Evolutionary conservation across 371 early-diverging fungal species (phyloP).

Genomic region (Syncephalastrum racemosum): DNA sequence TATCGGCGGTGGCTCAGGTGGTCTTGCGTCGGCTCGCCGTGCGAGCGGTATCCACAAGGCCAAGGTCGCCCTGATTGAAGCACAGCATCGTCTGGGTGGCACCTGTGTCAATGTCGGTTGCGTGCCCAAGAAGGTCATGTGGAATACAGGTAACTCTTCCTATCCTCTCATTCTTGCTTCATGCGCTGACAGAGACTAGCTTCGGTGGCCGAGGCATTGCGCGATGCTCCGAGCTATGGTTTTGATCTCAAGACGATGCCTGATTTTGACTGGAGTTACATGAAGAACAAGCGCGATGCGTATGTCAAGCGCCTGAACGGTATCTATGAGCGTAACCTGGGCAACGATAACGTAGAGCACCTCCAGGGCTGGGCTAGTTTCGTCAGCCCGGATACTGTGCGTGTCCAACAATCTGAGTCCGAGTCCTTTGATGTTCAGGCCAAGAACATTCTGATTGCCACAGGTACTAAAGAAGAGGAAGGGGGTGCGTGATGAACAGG

Average conservation of each 20-base stretch:
- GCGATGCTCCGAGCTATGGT: constrained; percentile 84
- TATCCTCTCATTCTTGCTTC: not conserved
- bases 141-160: constrained; percentile 73
- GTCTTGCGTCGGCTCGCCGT: constrained; percentile 91
- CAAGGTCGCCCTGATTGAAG: constrained; percentile 91
- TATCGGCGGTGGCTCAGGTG: constrained; percentile 89
- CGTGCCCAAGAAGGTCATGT: constrained; percentile 99
- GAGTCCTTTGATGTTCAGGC: constrained; percentile 51
- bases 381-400: constrained; percentile 65
- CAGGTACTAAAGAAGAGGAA: constrained; percentile 35
- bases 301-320: constrained; percentile 92
- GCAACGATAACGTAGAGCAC: constrained; percentile 79
- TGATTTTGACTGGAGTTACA: constrained; percentile 27
- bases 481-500: too few species aligned
- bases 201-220: constrained; percentile 76
- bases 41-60: constrained; percentile 87
- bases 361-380: constrained; percentile 85
- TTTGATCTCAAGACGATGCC: constrained; percentile 52
- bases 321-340: constrained; percentile 88
- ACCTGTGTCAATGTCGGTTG: constrained; percentile 98
- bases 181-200: constrained; percentile 37
- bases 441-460: constrained; percentile 85
- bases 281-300: constrained; percentile 91
- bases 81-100: constrained; percentile 82
- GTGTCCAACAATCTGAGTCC: constrained; percentile 38